phyloP scores from a whole-genome alignment of 371 early-diverging fungal genomes.

The Haplosporangium sp. region DNA sequence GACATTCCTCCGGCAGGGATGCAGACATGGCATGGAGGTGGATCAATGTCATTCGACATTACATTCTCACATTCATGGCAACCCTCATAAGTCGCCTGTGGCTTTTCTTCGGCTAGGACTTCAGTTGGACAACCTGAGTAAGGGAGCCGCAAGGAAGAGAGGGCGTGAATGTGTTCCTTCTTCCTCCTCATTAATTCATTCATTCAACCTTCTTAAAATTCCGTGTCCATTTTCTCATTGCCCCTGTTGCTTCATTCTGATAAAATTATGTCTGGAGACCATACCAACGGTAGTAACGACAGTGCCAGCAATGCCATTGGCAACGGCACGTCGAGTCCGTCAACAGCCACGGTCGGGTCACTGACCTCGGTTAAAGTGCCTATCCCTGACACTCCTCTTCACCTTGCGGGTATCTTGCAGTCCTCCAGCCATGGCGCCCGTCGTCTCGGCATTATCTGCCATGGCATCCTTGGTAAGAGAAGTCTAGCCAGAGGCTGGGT shows the following conservation, averaged over 20 bases:
- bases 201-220: no score
- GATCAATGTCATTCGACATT: no score
- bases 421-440: conserved; percentile 43
- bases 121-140: no score
- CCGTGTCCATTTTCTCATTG: no score
- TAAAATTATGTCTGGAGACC: not conserved
- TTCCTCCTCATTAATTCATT: no score
- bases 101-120: no score
- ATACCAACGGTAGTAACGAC: not conserved
- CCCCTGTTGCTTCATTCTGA: no score
- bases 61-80: no score
- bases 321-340: not conserved
- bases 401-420: conserved; percentile 48
- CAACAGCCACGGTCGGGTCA: conserved; percentile 25
- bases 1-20: conserved; percentile 50
- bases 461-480: conserved; percentile 47
- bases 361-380: conserved; percentile 22
- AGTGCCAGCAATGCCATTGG: not conserved
- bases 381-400: conserved; percentile 29
- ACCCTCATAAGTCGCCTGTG: no score
- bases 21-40: conserved; percentile 37
- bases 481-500: not conserved
- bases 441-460: conserved; percentile 53
- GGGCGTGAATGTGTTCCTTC: no score
- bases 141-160: no score